Evolutionary conservation across 495 filamentous ascomycete species (phyloP), one percentile per base, ranked within the genome.

Genomic region (Cudoniella acicularis): DNA sequence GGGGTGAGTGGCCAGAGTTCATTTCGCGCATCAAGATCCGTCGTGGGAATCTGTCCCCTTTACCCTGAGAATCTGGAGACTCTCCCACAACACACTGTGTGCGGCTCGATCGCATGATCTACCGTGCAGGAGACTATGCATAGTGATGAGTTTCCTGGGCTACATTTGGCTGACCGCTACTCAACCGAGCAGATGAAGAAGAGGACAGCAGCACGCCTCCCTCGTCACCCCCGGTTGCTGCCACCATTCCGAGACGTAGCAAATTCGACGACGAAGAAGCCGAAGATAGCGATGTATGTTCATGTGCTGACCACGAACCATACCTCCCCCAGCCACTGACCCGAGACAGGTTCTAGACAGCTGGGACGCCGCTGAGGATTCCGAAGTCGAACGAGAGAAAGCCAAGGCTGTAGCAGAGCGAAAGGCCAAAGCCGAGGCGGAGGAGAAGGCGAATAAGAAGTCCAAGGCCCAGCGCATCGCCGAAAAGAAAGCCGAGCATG

Each of bases 361-460:
- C 20, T 99, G 95, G 95, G 92, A 96, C 64, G 93, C 91, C 42
- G 94, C 89, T 57, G 94, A 97, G 67, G 95, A 99, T 76, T 95
- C 90, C 51, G 95, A 99, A 67, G 92, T 86, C 52, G 95, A 99
- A 77, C 89, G 90, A 62, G 92, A 96, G 73, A 98, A 96, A 79
- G 89, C 83, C 21, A 90, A 88, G 75, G 89, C 89, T 74, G 91
- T 85, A 16, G 90, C 83, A 9, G 92, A 91, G 67, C 85, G 83
- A 60, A 92, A 91, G 70, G 93, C 91, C 50, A 95, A 93, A 71
- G 91, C 89, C 27, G 89, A 92, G 1, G 89, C 89, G 50, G 90
- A 91, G 69, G 92, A 92, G n/a, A 89, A 89, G 43, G 92, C 92
- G 26, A 89, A 88, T 61, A 94, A 97, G 80, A 98, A 98, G 78